Base-by-base conservation (phyloP, 1,284 basidiomycete genomes). In the Leccinum cinnamomeum region DNA sequence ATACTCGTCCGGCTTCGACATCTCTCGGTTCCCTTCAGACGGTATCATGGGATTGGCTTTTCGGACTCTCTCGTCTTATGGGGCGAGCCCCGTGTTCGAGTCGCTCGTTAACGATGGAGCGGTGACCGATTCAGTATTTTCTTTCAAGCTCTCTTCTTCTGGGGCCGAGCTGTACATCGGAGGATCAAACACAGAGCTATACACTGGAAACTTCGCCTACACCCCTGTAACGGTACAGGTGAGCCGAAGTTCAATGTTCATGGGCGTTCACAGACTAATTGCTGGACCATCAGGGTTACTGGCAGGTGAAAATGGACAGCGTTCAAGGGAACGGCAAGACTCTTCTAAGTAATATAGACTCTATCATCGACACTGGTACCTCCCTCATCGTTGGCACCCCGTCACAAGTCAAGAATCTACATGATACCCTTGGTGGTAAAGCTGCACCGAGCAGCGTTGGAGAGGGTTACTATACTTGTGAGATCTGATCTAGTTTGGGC, bases 311-410 rank as follows among this genome's bases (percentile, higher is more conserved):
- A 2, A 63, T 76, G 54, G 72, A 71, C n/a, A 54, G 48, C 44
- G 23, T 72, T 0, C 5, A 53, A 18, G 61, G 67, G 11, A 60
- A 65, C 23, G 67, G 63, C 3, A 41, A 61, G 35, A 39, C 64
- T 0, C 25, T 69, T 14, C 7, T 68, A 50, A 65, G 28, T 12
- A 18, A 48, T 8, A 10, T 69, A 14, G 61, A 65, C 11, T 74
- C 74, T 18, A 73, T 80, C 69, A 76, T 81, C 60, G 79, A 81
- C 67, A 78, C 75, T 8, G 78, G 80, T 60, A 79, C 80, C 25
- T 79, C 84, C 56, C 71, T 84, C 67, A 77, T 85, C 69, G 75
- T 82, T 56, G 84, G 82, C 39, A 79, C 79, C 8, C 78, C 80
- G 5, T 65, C 77, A 23, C 72, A 77, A 10, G 79, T 84, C 12